Evolutionary conservation across 2,329 filamentous ascomycete genomes (phyloP).

Genomic region (Talaromyces pinophilus): DNA sequence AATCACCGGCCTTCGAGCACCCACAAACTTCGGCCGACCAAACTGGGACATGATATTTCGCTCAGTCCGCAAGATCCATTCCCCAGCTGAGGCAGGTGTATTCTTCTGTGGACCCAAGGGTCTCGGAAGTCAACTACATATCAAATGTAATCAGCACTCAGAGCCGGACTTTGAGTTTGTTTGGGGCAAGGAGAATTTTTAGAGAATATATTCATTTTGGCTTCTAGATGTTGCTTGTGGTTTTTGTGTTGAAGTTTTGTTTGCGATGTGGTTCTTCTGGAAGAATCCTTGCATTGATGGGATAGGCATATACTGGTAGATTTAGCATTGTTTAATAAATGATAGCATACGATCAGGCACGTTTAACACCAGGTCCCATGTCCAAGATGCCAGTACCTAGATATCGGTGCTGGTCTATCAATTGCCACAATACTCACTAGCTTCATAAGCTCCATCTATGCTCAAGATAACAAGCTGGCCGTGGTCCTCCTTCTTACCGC

Average conservation of each 20-base stretch:
- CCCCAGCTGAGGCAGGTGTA: slow-evolving; percentile 70
- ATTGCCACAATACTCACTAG: neutral
- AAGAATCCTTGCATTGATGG: slow-evolving; percentile 12
- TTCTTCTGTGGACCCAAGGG: slow-evolving; percentile 87
- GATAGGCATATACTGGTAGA: slow-evolving; percentile 7
- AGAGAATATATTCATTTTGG: slow-evolving; percentile 24
- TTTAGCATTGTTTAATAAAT: slow-evolving; percentile 6
- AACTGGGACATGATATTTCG: slow-evolving; percentile 93
- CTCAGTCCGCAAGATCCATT: slow-evolving; percentile 75
- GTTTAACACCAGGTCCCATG: neutral
- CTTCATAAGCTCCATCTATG: neutral
- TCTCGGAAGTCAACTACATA: slow-evolving; percentile 72
- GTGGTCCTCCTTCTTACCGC: neutral
- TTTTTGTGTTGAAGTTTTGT: neutral
- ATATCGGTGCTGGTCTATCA: neutral
- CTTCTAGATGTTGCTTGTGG: neutral
- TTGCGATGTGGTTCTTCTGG: slow-evolving; percentile 1
- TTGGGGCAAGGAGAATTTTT: slow-evolving; percentile 58
- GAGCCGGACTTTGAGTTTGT: slow-evolving; percentile 68
- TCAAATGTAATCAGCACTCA: slow-evolving; percentile 86
- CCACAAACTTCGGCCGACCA: slow-evolving; percentile 78
- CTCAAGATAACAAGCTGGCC: neutral
- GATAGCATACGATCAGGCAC: neutral
- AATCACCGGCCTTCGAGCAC: slow-evolving; percentile 77
- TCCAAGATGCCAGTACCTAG: neutral